Evolutionary conservation across 495 filamentous ascomycete species (phyloP).

Genomic region (Ascodesmis nigricans): DNA sequence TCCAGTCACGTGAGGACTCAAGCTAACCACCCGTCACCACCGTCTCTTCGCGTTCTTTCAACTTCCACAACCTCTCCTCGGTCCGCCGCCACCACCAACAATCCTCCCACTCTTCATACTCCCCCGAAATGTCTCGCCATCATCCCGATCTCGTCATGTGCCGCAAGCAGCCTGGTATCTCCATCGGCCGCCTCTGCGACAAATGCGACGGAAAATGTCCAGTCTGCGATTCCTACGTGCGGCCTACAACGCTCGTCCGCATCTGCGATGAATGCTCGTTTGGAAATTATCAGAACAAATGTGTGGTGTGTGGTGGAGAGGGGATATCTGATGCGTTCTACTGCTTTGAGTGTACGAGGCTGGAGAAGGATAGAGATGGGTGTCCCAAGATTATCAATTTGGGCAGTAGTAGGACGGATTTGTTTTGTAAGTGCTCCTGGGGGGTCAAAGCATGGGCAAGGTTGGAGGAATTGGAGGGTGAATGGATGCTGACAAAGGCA

Average conservation of each 20-base stretch:
- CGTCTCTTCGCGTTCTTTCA: constrained; percentile 4
- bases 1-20: too few species aligned
- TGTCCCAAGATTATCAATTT: constrained; percentile 99
- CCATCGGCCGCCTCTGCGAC: constrained; percentile 96
- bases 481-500: constrained; percentile 2
- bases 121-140: constrained; percentile 10
- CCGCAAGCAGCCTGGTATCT: constrained; percentile 94
- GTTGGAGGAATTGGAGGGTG: neutral
- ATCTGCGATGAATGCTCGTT: constrained; percentile 99
- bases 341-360: constrained; percentile 93
- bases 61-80: constrained; percentile 1
- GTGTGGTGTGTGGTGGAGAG: constrained; percentile 93
- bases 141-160: constrained; percentile 94
- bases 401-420: constrained; percentile 81
- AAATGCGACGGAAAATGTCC: constrained; percentile 99
- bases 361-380: constrained; percentile 93
- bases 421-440: constrained; percentile 45
- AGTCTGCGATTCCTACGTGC: constrained; percentile 96
- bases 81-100: neutral
- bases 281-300: constrained; percentile 99
- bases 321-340: constrained; percentile 99
- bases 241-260: constrained; percentile 84
- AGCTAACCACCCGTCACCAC: too few species aligned
- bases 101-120: constrained; percentile 23
- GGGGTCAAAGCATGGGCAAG: neutral